Conservation (phyloP, 139 green algal genomes). For the Diplosphaera chodatii region DNA sequence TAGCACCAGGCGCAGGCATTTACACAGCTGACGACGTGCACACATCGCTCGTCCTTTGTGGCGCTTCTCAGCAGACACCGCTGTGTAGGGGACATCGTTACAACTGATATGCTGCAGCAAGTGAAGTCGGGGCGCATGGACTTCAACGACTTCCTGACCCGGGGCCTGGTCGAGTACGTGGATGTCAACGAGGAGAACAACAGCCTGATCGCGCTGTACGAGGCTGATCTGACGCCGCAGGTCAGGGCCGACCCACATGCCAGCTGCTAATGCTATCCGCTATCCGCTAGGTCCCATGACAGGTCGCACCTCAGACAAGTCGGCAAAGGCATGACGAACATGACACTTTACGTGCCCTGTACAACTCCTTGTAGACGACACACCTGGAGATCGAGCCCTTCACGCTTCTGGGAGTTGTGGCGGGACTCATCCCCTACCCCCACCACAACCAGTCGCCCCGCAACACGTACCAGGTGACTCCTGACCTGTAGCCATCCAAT, state of each 20-base stretch:
- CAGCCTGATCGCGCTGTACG: slow-evolving; percentile 86
- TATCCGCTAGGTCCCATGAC: no score
- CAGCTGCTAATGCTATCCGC: no score
- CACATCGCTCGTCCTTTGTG: no score
- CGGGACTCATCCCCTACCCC: slow-evolving; percentile 95
- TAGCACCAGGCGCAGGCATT: no score
- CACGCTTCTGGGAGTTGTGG: slow-evolving; percentile 96
- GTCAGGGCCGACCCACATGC: no score
- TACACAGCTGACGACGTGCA: no score
- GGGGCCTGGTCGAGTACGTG: slow-evolving; percentile 95
- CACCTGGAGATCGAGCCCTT: slow-evolving; percentile 99
- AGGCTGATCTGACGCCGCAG: slow-evolving; percentile 31
- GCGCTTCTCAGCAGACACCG: no score
- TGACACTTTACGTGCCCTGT: no score
- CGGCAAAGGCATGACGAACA: no score
- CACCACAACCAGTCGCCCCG: slow-evolving; percentile 99
- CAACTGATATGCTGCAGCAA: background rate
- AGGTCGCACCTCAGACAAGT: no score
- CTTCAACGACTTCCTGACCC: slow-evolving; percentile 74
- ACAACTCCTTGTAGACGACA: slow-evolving; percentile 72
- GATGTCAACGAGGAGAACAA: slow-evolving; percentile 96
- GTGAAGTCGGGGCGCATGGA: slow-evolving; percentile 51
- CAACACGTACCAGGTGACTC: slow-evolving; percentile 97
- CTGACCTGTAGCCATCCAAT: no score
- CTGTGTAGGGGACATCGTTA: no score